Evolutionary conservation across 148 eudicot genomes (phyloP).

Genomic region (Nepenthes mirabilis): DNA sequence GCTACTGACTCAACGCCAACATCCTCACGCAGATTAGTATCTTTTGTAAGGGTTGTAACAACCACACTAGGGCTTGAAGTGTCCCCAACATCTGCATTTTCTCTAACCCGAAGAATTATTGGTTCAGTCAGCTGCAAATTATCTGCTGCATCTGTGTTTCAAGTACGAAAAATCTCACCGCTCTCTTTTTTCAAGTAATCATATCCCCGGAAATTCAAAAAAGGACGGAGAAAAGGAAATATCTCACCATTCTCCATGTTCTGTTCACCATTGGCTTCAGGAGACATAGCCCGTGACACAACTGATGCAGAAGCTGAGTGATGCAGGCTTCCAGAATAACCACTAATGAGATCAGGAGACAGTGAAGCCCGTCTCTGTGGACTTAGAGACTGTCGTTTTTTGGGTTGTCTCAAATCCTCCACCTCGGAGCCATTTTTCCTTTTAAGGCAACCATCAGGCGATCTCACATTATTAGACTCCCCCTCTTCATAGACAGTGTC

Average conservation of each 20-base stretch:
- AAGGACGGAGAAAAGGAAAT: neutral
- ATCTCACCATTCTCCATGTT: neutral
- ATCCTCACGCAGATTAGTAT: conserved; percentile 8
- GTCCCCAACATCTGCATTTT: conserved; percentile 9
- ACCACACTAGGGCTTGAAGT: conserved; percentile 13
- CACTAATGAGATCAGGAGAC: conserved; percentile 36
- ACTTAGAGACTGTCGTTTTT: conserved; percentile 24
- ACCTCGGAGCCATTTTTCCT: conserved; percentile 27
- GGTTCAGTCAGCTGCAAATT: neutral
- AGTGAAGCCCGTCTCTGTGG: conserved; percentile 25
- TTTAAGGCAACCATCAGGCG: conserved; percentile 23
- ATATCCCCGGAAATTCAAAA: neutral
- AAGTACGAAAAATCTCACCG: neutral
- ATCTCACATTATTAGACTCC: conserved; percentile 9
- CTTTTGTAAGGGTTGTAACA: conserved; percentile 12
- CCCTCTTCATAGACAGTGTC: conserved; percentile 14
- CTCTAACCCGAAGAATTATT: neutral
- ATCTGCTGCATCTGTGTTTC: conserved; percentile 8
- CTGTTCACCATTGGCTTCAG: conserved; percentile 2
- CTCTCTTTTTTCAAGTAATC: too few relatives aligned
- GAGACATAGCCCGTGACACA: neutral
- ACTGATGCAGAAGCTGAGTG: neutral
- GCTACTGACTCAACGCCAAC: conserved; percentile 10
- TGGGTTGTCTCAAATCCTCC: conserved; percentile 4
- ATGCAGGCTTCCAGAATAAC: conserved; percentile 2